Percentiles rank a stretch among this genome's conserved stretches.
These are phyloP conservation scores for Glaciozyma martinii DNA, from an alignment of 768 basidiomycete species.

Conservation along the genomic window DNA sequence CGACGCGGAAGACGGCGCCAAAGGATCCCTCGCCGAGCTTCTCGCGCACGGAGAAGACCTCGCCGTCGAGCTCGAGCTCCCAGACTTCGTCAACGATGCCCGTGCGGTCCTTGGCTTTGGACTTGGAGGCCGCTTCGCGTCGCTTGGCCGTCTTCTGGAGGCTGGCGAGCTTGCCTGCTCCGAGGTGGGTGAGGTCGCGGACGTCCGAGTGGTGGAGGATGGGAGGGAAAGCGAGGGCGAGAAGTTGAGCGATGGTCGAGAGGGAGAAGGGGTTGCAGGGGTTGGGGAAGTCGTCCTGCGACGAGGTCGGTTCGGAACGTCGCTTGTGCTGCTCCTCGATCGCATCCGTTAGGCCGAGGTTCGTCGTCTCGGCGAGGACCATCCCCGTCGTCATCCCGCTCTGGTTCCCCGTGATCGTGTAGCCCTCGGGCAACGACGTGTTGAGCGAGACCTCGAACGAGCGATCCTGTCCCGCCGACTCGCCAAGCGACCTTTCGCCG, in stretches of 20 bases:
- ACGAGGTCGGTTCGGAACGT: background rate
- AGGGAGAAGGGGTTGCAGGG: slow-evolving; percentile 52
- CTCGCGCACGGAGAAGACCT: slow-evolving; percentile 60
- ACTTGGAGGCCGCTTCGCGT: slow-evolving; percentile 13
- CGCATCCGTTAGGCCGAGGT: slow-evolving; percentile 50
- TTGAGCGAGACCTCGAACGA: slow-evolving; percentile 19
- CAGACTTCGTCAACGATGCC: slow-evolving; percentile 40
- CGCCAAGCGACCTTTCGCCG: background rate
- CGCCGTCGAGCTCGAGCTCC: slow-evolving; percentile 55
- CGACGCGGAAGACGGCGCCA: slow-evolving; percentile 70
- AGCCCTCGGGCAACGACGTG: slow-evolving; percentile 36
- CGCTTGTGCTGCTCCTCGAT: slow-evolving; percentile 57
- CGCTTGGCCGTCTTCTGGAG: slow-evolving; percentile 64
- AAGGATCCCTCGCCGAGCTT: slow-evolving; percentile 97
- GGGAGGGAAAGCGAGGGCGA: slow-evolving; percentile 51
- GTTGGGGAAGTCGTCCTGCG: background rate
- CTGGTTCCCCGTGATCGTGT: slow-evolving; percentile 38
- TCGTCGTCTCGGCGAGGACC: slow-evolving; percentile 22
- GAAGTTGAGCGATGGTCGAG: slow-evolving; percentile 53
- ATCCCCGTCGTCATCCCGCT: slow-evolving; percentile 31
- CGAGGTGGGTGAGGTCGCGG: slow-evolving; percentile 35
- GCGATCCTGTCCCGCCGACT: slow-evolving; percentile 26
- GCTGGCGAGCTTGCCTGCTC: slow-evolving; percentile 52
- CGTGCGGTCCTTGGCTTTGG: slow-evolving; percentile 29
- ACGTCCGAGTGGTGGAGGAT: slow-evolving; percentile 38